A percentile compares a stretch with the other conserved stretches of the same genome.
These are phyloP conservation scores for Salix purpurea DNA, from an alignment of 345 rosid genomes.

Conservation along the genomic window DNA sequence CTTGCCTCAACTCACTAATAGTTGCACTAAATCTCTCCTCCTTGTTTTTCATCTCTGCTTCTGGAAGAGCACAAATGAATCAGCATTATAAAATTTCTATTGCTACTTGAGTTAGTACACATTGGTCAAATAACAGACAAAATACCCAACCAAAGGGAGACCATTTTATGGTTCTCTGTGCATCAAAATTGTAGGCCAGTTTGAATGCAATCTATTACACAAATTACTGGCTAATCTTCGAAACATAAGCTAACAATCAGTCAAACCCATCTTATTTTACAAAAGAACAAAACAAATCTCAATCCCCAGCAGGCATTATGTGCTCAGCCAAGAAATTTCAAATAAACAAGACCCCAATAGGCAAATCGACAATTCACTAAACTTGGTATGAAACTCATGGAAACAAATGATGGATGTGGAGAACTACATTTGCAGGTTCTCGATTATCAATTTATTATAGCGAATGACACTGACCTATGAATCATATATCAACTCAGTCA, in stretches of 20 bases:
- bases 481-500: background rate
- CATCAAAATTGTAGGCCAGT: background rate
- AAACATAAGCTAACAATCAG: background rate
- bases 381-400: background rate
- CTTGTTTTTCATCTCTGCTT: conserved; percentile 50
- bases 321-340: background rate
- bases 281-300: background rate
- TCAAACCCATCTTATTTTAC: background rate
- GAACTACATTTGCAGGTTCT: background rate
- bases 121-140: background rate
- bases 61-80: conserved; percentile 31
- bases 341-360: background rate
- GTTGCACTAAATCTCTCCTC: conserved; percentile 41
- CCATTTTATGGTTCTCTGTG: background rate
- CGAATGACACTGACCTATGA: background rate
- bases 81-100: background rate
- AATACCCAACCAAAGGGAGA: background rate
- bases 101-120: background rate
- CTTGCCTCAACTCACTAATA: conserved; percentile 45
- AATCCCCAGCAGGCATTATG: background rate
- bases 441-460: background rate
- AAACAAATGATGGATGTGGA: background rate
- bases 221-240: background rate
- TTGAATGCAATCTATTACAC: background rate
- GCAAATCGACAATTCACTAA: background rate